Percentiles rank a stretch among this genome's conserved stretches.
Evolutionary conservation across 768 basidiomycete species (phyloP).

Genomic region (Psilocybe azurescens): DNA sequence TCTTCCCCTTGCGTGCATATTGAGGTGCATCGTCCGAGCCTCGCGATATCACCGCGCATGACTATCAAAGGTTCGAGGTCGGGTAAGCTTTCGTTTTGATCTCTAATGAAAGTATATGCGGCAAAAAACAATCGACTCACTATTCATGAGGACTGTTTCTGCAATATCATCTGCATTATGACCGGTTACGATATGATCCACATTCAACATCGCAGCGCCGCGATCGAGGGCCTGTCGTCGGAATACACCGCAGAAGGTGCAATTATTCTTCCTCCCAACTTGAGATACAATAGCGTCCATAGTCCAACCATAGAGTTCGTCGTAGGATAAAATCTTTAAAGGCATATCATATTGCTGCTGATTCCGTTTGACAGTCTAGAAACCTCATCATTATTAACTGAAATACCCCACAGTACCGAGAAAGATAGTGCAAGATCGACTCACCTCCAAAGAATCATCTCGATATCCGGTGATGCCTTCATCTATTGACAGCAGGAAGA

Average conservation of each 20-base stretch:
- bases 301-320: constrained; percentile 98
- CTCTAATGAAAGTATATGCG: constrained; percentile 2
- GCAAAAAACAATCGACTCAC: constrained; percentile 50
- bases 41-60: constrained; percentile 96
- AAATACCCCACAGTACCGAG: not conserved
- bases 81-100: constrained; percentile 10
- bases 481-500: constrained; percentile 95
- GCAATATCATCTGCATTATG: constrained; percentile 99
- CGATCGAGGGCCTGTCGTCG: constrained; percentile 95
- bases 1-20: constrained; percentile 97
- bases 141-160: constrained; percentile 98
- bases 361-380: constrained; percentile 95
- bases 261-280: constrained; percentile 97
- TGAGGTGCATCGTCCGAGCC: constrained; percentile 90
- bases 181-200: constrained; percentile 98
- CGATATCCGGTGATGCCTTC: constrained; percentile 99
- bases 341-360: constrained; percentile 95
- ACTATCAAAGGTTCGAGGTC: constrained; percentile 53
- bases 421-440: constrained; percentile 7
- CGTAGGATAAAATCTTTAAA: constrained; percentile 94
- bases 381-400: constrained; percentile 8
- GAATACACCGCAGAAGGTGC: constrained; percentile 99
- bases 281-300: constrained; percentile 98
- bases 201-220: constrained; percentile 85
- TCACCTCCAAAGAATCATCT: constrained; percentile 94